Evolutionary conservation across 305 asterid genomes (phyloP), one percentile per base, ranked within the genome.

Genomic region (Rubia occidens): DNA sequence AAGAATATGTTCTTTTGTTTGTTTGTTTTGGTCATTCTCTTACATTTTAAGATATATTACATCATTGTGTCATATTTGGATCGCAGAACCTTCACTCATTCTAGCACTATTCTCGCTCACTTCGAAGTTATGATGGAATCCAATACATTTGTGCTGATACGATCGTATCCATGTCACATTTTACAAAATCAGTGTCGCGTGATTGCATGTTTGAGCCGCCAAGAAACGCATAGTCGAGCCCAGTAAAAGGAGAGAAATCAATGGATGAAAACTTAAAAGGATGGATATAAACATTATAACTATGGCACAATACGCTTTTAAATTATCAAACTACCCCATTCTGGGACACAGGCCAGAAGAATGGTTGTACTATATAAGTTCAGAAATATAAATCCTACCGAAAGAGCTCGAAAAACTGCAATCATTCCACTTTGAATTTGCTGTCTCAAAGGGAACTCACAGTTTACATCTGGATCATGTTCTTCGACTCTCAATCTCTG

Each of bases 271-370:
- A 11, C 44, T 56, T n/a, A n/a, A n/a, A 59, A 72, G 40, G 21
- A 51, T 20, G 2, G 72, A 67, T 80, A 82, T 85, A 63, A 72
- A 76, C 81, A 75, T 75, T 14, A 65, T 65, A 60, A 47, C 69
- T 74, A 77, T 74, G 75, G 71, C 61, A 74, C 65, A 66, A 68
- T 39, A 73, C 53, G 67, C 55, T 64, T 69, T 47, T 61, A 61
- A 60, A 71, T 71, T 70, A 43, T 70, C 63, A 76, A 72, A 71
- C 64, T 66, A 69, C 29, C 1, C 75, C 66, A 35, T 66, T 55
- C 74, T 43, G 35, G 18, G 35, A 37, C 60, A 68, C 56, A 66
- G 15, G 59, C 76, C 72, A 56, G 66, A 65, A 13, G 49, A 54
- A 32, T 62, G 59, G 58, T 42, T 32, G 45, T 51, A 51, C 58